Percentiles rank a stretch among this genome's conserved stretches.
Evolutionary conservation across 139 green algal genomes (phyloP).

Genomic region (Chlorella sp.): DNA sequence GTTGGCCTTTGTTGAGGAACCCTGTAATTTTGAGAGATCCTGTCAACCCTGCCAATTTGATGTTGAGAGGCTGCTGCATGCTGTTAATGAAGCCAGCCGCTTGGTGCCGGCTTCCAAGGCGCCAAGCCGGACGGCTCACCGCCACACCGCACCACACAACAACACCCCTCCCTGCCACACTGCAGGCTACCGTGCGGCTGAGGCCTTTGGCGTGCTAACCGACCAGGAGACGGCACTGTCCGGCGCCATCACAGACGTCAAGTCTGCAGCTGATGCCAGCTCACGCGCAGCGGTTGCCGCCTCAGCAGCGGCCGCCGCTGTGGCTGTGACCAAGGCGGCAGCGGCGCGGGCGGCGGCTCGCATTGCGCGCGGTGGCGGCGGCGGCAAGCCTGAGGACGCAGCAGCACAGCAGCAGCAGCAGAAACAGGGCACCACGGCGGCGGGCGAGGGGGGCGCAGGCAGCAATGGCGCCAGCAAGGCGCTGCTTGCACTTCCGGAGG

Average conservation of each 20-base stretch:
- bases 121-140: too few relatives aligned
- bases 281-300: conserved; percentile 89
- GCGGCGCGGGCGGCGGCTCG: conserved; percentile 78
- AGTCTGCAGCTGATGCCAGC: conserved; percentile 82
- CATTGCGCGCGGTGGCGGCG: conserved; percentile 25
- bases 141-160: too few relatives aligned
- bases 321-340: conserved; percentile 90
- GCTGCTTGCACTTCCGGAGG: too few relatives aligned
- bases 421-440: background rate
- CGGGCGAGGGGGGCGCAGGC: background rate
- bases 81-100: too few relatives aligned
- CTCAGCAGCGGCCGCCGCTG: conserved; percentile 80
- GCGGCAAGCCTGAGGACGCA: background rate
- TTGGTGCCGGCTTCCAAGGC: too few relatives aligned
- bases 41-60: too few relatives aligned
- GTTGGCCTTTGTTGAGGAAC: background rate
- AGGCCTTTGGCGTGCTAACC: background rate
- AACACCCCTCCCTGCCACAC: too few relatives aligned
- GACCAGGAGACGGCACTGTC: background rate
- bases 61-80: too few relatives aligned
- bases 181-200: conserved; percentile 28
- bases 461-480: too few relatives aligned
- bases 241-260: conserved; percentile 70
- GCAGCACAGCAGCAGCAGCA: background rate
- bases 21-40: too few relatives aligned